Percentiles rank a stretch among this genome's conserved stretches.
These are phyloP conservation scores for Neurospora sp. DNA, from an alignment of 495 filamentous ascomycete species.

Conservation along the genomic window DNA sequence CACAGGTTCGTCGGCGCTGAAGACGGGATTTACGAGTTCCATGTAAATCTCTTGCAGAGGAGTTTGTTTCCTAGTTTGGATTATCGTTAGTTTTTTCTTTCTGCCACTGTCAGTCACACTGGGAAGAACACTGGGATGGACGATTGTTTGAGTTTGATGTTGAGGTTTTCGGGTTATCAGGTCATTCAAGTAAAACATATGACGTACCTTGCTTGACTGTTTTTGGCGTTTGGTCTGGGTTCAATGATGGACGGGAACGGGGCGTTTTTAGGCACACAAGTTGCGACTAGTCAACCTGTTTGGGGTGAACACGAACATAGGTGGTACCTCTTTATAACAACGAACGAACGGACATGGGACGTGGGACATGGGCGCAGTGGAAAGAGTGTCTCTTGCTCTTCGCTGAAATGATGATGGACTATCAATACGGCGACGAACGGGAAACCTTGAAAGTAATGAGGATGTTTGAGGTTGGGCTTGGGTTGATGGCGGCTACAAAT, in stretches of 20 bases:
- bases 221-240: neutral
- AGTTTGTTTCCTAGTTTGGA: slow-evolving; percentile 53
- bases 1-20: slow-evolving; percentile 58
- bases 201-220: neutral
- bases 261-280: neutral
- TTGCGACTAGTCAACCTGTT: no score
- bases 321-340: neutral
- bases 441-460: neutral
- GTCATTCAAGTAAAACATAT: neutral
- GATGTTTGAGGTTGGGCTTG: neutral
- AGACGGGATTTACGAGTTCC: slow-evolving; percentile 64
- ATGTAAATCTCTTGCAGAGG: slow-evolving; percentile 53
- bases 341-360: neutral
- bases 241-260: neutral
- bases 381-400: neutral
- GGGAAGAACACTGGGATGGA: neutral
- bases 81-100: slow-evolving; percentile 33
- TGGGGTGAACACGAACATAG: neutral
- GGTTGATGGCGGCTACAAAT: neutral
- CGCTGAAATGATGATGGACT: neutral
- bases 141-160: neutral
- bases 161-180: neutral
- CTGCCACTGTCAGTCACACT: no score
- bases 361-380: neutral
- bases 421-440: neutral